Percentiles rank a stretch among this genome's conserved stretches.
phyloP scores from a whole-genome alignment of 129 eudicot genomes.

The Artemisia tridentata region DNA sequence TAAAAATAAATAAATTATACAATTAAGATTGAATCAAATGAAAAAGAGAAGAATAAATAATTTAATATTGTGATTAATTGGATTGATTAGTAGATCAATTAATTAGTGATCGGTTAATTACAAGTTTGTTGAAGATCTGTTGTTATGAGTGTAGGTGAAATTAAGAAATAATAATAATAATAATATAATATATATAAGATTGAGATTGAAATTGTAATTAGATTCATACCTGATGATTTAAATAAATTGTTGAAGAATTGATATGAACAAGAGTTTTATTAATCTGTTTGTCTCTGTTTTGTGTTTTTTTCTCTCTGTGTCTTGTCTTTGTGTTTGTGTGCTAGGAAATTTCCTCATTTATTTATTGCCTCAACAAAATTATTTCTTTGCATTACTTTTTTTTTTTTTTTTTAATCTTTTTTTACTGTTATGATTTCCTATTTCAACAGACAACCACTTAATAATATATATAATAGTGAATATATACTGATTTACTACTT shows the following conservation, averaged over 20 bases:
- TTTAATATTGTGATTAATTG: no score
- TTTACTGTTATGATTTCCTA: no score
- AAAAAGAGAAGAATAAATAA: constrained; percentile 9
- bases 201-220: background rate
- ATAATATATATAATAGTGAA: no score
- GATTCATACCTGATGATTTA: constrained; percentile 17
- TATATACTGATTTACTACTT: no score
- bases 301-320: background rate
- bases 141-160: constrained; percentile 26
- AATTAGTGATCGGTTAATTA: constrained; percentile 16
- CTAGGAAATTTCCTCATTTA: constrained; percentile 17
- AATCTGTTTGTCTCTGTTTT: constrained; percentile 14
- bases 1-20: no score
- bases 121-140: constrained; percentile 21
- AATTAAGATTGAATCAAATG: no score
- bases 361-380: background rate
- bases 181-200: background rate
- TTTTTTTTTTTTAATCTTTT: no score
- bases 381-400: no score
- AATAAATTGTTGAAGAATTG: no score
- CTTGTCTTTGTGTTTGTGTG: background rate
- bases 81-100: constrained; percentile 4
- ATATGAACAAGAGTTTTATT: constrained; percentile 2
- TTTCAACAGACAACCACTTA: no score
- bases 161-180: background rate